Evolutionary conservation across 345 rosid species (phyloP), one percentile per base, ranked within the genome.

Genomic region (Schrenkiella parvula): DNA sequence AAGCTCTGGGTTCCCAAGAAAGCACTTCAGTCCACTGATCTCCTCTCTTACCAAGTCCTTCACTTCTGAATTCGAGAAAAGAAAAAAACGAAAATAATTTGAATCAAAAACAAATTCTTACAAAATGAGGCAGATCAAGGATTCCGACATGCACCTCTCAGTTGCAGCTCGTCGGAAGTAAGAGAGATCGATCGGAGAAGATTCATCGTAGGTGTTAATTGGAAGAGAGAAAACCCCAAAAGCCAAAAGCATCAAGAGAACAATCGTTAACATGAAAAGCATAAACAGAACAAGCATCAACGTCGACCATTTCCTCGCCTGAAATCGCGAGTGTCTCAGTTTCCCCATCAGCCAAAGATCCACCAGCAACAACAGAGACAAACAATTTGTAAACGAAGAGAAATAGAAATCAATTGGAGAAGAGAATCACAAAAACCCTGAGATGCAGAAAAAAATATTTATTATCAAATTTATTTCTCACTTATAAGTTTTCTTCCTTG

Each of bases 1-100:
- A 85, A 69, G 97, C 95, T 66, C 97, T 79, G 11, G 98, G 98
- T 79, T 91, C 96, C 96, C 97, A 91, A 13, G 98, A 84, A 51
- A 91, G 72, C 58, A 93, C 81, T 82, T 93, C 91, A 21, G 92
- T 91, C 98, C 96, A 88, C 77, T 88, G 91, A 73, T 87, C 86
- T 44, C 82, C 87, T 83, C 89, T 86, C 70, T 73, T 70, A 72
- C 88, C 90, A 79, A 81, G 60, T 66, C 83, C 88, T 25, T 75
- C 76, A 25, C 77, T 74, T 56, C 97, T 89, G 82, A 39, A 54
- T 31, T 46, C 38, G 14, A 21, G 6, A 21, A 3, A 2, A n/a
- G 9, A 10, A 50, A 6, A 51, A 42, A 25, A 52, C 1, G 8
- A 19, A 48, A 46, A 18, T 15, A 43, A 18, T 25, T 38, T 31